A percentile compares a stretch with the other conserved stretches of the same genome.
These are phyloP conservation scores for Salvia sclarea DNA, from an alignment of 305 asterid genomes.

Conservation along the genomic window DNA sequence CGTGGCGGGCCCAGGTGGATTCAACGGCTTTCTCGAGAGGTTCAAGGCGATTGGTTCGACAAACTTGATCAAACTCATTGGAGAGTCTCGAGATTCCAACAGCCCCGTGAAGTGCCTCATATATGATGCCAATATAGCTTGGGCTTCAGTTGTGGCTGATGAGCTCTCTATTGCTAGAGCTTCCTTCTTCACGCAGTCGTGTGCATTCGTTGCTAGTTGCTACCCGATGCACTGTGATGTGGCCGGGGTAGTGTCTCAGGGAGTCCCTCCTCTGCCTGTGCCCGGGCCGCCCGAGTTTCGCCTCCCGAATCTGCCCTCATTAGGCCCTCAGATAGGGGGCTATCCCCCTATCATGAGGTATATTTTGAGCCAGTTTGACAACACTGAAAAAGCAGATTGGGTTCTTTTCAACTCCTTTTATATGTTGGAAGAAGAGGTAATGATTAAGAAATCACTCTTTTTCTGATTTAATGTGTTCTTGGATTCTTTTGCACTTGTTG, in stretches of 20 bases:
- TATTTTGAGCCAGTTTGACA: slow-evolving; percentile 47
- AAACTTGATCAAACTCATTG: slow-evolving; percentile 42
- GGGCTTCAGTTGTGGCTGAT: slow-evolving; percentile 48
- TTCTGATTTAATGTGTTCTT: background rate
- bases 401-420: slow-evolving; percentile 62
- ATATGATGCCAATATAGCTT: slow-evolving; percentile 56
- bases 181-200: slow-evolving; percentile 61
- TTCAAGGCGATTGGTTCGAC: slow-evolving; percentile 48
- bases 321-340: slow-evolving; percentile 48
- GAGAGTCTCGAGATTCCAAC: slow-evolving; percentile 33
- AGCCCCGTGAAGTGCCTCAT: slow-evolving; percentile 51
- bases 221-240: slow-evolving; percentile 57
- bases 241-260: slow-evolving; percentile 31
- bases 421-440: slow-evolving; percentile 57
- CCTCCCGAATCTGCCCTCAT: slow-evolving; percentile 51
- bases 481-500: background rate
- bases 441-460: background rate
- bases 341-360: slow-evolving; percentile 47
- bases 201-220: slow-evolving; percentile 53
- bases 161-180: slow-evolving; percentile 41
- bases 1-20: slow-evolving; percentile 52
- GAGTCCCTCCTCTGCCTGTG: slow-evolving; percentile 38
- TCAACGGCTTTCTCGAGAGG: slow-evolving; percentile 53
- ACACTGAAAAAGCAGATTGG: slow-evolving; percentile 53
- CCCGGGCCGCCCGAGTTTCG: slow-evolving; percentile 43